These are phyloP conservation scores for Neonectria coccinea DNA, from an alignment of 2,329 filamentous ascomycete genomes.

Conservation along the genomic window DNA sequence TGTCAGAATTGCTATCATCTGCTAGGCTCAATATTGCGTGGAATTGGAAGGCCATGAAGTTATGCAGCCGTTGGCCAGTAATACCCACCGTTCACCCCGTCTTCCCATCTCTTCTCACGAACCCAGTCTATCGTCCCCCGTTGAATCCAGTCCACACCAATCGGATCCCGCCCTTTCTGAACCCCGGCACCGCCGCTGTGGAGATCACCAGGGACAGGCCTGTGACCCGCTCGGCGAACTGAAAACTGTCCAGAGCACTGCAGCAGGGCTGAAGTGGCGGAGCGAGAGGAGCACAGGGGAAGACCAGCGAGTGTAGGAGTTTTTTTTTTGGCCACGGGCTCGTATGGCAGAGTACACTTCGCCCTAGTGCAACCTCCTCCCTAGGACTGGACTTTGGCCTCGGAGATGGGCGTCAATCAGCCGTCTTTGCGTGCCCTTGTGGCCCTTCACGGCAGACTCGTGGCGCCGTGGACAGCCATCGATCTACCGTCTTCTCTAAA, in stretches of 20 bases:
- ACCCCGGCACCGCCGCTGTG: background rate
- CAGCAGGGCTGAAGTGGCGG: constrained; percentile 4
- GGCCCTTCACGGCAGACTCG: constrained; percentile 14
- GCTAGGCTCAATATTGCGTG: background rate
- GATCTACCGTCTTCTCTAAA: constrained; percentile 3
- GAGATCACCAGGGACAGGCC: background rate
- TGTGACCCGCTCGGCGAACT: constrained; percentile 1
- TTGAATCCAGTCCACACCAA: background rate
- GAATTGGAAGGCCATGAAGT: no score
- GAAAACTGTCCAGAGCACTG: background rate
- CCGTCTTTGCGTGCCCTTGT: constrained; percentile 5
- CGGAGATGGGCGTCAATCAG: background rate
- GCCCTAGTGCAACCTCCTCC: background rate
- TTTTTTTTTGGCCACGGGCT: constrained; percentile 13
- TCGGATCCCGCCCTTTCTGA: background rate
- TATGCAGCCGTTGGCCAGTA: background rate
- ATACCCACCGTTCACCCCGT: background rate
- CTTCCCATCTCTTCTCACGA: background rate
- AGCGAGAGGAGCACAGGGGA: background rate
- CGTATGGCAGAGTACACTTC: background rate
- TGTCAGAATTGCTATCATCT: background rate
- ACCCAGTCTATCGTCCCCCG: background rate
- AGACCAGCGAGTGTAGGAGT: constrained; percentile 2
- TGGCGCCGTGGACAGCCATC: constrained; percentile 10
- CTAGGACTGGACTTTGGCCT: background rate